Conservation (phyloP, 495 filamentous ascomycete genomes). For the Pyrenopolyporus hunteri region DNA sequence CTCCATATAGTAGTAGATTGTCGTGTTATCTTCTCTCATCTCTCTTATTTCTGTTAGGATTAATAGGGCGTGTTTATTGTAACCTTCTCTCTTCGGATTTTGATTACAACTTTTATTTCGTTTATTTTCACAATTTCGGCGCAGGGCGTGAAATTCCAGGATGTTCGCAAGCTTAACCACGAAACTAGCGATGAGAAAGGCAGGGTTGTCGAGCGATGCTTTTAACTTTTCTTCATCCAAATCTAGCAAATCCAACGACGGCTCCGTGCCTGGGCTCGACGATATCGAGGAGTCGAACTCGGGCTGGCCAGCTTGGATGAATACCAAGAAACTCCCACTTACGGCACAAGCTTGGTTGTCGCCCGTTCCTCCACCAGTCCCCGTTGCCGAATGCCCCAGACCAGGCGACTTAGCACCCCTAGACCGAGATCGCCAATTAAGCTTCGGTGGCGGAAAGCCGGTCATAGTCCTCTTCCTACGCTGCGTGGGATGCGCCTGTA, state of each 20-base stretch:
- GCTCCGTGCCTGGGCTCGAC: slow-evolving; percentile 30
- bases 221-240: slow-evolving; percentile 44
- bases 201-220: slow-evolving; percentile 49
- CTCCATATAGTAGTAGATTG: not conserved
- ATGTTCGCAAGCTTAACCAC: slow-evolving; percentile 58
- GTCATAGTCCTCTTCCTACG: slow-evolving; percentile 58
- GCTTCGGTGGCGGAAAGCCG: slow-evolving; percentile 45
- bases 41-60: slow-evolving; percentile 8
- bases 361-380: slow-evolving; percentile 52
- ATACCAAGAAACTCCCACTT: slow-evolving; percentile 50
- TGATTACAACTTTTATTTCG: not conserved
- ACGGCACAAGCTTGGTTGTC: slow-evolving; percentile 55
- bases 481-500: slow-evolving; percentile 63
- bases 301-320: slow-evolving; percentile 49
- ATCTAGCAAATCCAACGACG: slow-evolving; percentile 37
- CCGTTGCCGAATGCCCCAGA: slow-evolving; percentile 49
- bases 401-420: slow-evolving; percentile 56
- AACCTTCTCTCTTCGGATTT: not conserved
- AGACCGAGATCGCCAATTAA: slow-evolving; percentile 51
- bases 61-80: slow-evolving; percentile 4
- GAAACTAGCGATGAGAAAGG: slow-evolving; percentile 55
- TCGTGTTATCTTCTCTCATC: slow-evolving; percentile 1
- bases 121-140: not conserved
- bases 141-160: slow-evolving; percentile 11
- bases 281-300: slow-evolving; percentile 39